Percentiles rank a stretch among this genome's conserved stretches.
phyloP scores from a whole-genome alignment of 202 grass and related monocot species.

The Eragrostis tef region DNA sequence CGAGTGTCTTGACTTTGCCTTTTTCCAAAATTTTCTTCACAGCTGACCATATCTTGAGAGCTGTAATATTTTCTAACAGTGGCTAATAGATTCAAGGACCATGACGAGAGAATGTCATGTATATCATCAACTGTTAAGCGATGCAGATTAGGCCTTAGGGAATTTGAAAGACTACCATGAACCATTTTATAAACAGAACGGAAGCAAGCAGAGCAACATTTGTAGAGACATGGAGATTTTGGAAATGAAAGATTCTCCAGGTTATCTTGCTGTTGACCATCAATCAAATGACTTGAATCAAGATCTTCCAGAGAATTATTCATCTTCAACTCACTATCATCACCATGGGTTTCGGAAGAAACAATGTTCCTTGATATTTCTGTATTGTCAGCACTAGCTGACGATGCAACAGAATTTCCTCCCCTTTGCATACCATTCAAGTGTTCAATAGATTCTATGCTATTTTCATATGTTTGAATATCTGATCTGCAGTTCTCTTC shows the following conservation, averaged over 20 bases:
- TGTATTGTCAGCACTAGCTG: slow-evolving; percentile 32
- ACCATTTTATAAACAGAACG: slow-evolving; percentile 59
- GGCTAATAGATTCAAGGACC: slow-evolving; percentile 66
- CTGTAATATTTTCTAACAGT: slow-evolving; percentile 57
- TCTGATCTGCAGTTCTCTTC: slow-evolving; percentile 35
- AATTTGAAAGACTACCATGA: slow-evolving; percentile 63
- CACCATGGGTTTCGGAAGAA: slow-evolving; percentile 40
- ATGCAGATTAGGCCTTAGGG: slow-evolving; percentile 49
- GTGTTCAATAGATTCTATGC: slow-evolving; percentile 30
- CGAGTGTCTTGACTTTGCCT: slow-evolving; percentile 33
- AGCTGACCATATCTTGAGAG: slow-evolving; percentile 52
- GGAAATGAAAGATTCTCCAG: slow-evolving; percentile 38
- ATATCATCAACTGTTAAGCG: slow-evolving; percentile 75
- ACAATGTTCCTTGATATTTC: slow-evolving; percentile 35
- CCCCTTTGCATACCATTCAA: slow-evolving; percentile 42
- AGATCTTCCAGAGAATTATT: slow-evolving; percentile 39
- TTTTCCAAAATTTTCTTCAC: slow-evolving; percentile 45
- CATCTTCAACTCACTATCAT: slow-evolving; percentile 39
- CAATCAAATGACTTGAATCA: slow-evolving; percentile 39
- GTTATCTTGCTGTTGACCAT: slow-evolving; percentile 34
- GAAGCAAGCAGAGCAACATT: slow-evolving; percentile 70
- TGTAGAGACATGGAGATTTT: slow-evolving; percentile 67
- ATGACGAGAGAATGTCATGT: slow-evolving; percentile 77
- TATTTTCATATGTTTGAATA: slow-evolving; percentile 48
- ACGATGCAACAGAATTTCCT: slow-evolving; percentile 35